phyloP scores from a whole-genome alignment of 805 yeast genomes.

The Scheffersomyces lignosus region DNA sequence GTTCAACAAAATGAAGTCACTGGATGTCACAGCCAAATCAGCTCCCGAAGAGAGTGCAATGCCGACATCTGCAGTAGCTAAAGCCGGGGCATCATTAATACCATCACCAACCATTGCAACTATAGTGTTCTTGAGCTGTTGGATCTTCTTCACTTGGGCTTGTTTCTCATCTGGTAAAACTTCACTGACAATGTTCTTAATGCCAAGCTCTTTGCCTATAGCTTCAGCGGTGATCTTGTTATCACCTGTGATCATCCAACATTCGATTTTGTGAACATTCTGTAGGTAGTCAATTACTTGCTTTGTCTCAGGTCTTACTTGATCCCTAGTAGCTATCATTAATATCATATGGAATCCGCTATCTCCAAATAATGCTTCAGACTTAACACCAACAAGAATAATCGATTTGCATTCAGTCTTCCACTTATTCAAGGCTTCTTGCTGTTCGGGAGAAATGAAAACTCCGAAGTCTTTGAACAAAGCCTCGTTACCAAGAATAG shows the following conservation, averaged over 20 bases:
- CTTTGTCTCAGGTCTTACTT: constrained; percentile 56
- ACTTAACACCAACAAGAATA: constrained; percentile 50
- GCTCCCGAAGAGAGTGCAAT: constrained; percentile 76
- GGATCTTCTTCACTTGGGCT: constrained; percentile 55
- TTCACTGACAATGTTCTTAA: constrained; percentile 61
- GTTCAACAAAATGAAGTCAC: constrained; percentile 68
- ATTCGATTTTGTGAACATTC: constrained; percentile 46
- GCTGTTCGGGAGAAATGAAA: constrained; percentile 32
- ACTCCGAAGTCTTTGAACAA: constrained; percentile 51
- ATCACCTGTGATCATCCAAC: constrained; percentile 82
- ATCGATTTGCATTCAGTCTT: constrained; percentile 65
- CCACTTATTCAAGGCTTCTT: constrained; percentile 49
- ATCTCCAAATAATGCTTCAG: constrained; percentile 25
- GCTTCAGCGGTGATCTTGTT: constrained; percentile 65
- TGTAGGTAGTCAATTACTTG: constrained; percentile 42
- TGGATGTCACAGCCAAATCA: constrained; percentile 71
- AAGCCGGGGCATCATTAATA: constrained; percentile 79
- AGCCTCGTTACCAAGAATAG: constrained; percentile 60
- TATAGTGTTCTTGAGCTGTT: constrained; percentile 27
- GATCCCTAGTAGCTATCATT: constrained; percentile 61
- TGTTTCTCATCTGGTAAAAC: constrained; percentile 77
- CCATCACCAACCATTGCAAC: constrained; percentile 84
- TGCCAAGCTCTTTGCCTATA: constrained; percentile 63
- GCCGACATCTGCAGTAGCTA: constrained; percentile 74
- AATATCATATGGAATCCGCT: constrained; percentile 39